Conservation (phyloP, 495 filamentous ascomycete species). For the Podospora australis region DNA sequence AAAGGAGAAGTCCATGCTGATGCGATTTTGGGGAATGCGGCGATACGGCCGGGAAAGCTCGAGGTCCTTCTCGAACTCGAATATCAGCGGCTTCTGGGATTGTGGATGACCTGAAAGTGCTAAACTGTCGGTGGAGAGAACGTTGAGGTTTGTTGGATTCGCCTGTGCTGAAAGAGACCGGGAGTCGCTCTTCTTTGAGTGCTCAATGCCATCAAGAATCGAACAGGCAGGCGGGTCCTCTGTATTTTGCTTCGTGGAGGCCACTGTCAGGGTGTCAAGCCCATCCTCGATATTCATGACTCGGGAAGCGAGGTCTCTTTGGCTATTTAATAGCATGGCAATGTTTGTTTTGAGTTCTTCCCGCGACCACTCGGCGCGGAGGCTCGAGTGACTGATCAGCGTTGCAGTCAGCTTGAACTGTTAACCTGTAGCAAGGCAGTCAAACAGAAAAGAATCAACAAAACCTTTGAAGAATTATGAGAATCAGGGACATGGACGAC, state of each 20-base stretch:
- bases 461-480: conserved; percentile 18
- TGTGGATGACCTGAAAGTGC: too few relatives aligned
- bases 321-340: conserved; percentile 7
- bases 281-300: conserved; percentile 14
- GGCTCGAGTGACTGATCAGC: conserved; percentile 7
- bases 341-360: conserved; percentile 7
- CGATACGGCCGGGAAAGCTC: conserved; percentile 18
- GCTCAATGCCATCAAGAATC: not conserved
- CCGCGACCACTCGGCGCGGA: conserved; percentile 7
- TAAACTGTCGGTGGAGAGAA: too few relatives aligned
- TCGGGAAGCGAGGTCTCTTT: conserved; percentile 7
- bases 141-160: too few relatives aligned
- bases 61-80: conserved; percentile 20
- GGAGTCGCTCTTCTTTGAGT: not conserved
- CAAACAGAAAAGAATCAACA: too few relatives aligned
- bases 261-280: conserved; percentile 5
- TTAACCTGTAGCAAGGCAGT: too few relatives aligned
- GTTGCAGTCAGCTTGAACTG: too few relatives aligned
- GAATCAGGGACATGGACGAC: conserved; percentile 9
- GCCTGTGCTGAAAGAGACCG: not conserved
- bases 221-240: not conserved
- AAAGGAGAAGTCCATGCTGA: conserved; percentile 20
- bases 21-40: conserved; percentile 3
- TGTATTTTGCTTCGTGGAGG: not conserved
- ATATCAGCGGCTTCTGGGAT: too few relatives aligned